Evolutionary conservation across 2,329 filamentous ascomycete genomes (phyloP).

Genomic region (Aureobasidium sp.): DNA sequence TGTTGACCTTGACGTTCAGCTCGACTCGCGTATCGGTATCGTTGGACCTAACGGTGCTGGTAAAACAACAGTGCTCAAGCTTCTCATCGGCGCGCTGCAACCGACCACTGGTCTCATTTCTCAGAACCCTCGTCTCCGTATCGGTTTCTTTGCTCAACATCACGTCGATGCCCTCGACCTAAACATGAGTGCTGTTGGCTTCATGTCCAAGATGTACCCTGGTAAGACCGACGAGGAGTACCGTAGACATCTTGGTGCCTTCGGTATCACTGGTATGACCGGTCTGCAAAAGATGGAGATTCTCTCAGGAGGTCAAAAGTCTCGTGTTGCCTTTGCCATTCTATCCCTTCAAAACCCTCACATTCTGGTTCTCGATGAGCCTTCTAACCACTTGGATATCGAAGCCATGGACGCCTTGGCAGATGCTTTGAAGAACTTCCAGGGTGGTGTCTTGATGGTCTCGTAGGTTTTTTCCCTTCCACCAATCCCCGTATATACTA

Average conservation of each 20-base stretch:
- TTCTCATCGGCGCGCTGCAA: conserved; percentile 80
- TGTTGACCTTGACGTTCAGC: conserved; percentile 91
- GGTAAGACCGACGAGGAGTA: conserved; percentile 95
- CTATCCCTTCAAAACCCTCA: conserved; percentile 88
- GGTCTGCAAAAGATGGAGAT: conserved; percentile 93
- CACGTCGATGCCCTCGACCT: conserved; percentile 95
- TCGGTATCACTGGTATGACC: conserved; percentile 81
- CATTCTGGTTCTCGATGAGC: conserved; percentile 95
- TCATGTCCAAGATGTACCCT: conserved; percentile 89
- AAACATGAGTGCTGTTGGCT: conserved; percentile 79
- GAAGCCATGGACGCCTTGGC: conserved; percentile 97
- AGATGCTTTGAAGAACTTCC: conserved; percentile 73
- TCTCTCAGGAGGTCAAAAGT: conserved; percentile 95
- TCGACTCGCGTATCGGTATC: conserved; percentile 96
- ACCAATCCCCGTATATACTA: neutral
- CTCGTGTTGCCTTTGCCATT: conserved; percentile 96
- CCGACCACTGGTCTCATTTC: conserved; percentile 76
- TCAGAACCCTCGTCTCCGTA: conserved; percentile 75
- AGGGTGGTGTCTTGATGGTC: conserved; percentile 96
- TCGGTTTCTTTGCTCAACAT: conserved; percentile 97
- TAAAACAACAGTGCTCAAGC: conserved; percentile 96
- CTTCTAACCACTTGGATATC: conserved; percentile 97
- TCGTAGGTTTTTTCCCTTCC: conserved; percentile 36
- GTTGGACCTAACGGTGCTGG: conserved; percentile 98
- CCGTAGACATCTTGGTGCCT: conserved; percentile 83